These are phyloP conservation scores for Achaetomium macrosporum DNA, from an alignment of 2,329 filamentous ascomycete genomes.

Conservation along the genomic window DNA sequence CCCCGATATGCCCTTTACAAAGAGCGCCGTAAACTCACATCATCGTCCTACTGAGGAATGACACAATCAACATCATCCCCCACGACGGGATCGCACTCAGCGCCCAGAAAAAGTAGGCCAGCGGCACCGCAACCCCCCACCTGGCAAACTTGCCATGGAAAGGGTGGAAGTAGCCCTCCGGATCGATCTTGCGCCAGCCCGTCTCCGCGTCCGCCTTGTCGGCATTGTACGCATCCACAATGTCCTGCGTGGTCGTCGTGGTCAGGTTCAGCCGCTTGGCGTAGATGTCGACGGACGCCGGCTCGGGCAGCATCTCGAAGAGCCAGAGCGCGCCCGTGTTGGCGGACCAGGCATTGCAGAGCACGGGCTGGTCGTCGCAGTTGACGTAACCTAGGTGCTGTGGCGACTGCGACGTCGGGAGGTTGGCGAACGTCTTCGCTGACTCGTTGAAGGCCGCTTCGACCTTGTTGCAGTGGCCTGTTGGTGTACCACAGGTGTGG, in stretches of 20 bases:
- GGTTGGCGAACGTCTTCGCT: constrained; percentile 54
- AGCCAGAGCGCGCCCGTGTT: constrained; percentile 61
- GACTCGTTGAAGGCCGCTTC: constrained; percentile 64
- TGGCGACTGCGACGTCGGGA: constrained; percentile 40
- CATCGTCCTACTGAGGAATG: constrained; percentile 65
- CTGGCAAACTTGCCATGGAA: constrained; percentile 63
- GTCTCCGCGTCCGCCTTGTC: constrained; percentile 39
- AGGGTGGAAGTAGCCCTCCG: constrained; percentile 62
- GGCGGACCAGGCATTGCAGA: constrained; percentile 69
- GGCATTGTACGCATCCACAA: constrained; percentile 48
- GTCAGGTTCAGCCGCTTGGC: constrained; percentile 64
- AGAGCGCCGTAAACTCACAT: constrained; percentile 53
- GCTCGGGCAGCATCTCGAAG: constrained; percentile 60
- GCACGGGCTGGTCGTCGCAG: constrained; percentile 67
- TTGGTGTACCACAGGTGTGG: background rate
- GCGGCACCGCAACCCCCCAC: constrained; percentile 55
- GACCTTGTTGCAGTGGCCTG: constrained; percentile 58
- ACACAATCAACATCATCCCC: constrained; percentile 71
- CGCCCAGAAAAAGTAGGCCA: constrained; percentile 63
- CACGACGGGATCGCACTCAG: constrained; percentile 65
- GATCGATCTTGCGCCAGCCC: constrained; percentile 42
- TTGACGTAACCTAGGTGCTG: constrained; percentile 66
- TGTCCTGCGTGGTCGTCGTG: constrained; percentile 57
- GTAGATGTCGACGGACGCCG: constrained; percentile 58
- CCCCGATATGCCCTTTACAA: constrained; percentile 6